Percentiles rank a stretch among this genome's conserved stretches.
phyloP scores from a whole-genome alignment of 371 early-diverging fungal species.

The Mucor irregularis region DNA sequence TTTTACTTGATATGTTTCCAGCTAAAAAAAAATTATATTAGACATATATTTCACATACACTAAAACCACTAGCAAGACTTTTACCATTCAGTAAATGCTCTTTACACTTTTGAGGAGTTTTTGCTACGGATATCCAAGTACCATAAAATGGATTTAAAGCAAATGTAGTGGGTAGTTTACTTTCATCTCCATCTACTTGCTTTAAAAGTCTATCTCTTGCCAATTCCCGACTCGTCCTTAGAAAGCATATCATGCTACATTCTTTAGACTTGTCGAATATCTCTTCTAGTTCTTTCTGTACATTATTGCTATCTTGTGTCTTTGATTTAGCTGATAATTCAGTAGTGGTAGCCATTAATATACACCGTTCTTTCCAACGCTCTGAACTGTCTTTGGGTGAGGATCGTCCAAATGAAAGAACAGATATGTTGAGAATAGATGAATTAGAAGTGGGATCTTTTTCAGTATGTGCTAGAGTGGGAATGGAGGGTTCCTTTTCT shows the following conservation, averaged over 20 bases:
- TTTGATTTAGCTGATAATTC: neutral
- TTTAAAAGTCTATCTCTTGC: constrained; percentile 2
- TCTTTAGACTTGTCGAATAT: constrained; percentile 17
- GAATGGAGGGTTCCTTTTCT: no score
- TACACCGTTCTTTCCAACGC: constrained; percentile 20
- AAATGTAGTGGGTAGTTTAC: neutral
- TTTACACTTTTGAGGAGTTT: constrained; percentile 17
- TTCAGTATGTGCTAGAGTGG: neutral
- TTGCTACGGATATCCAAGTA: constrained; percentile 21
- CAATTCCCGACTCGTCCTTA: constrained; percentile 13
- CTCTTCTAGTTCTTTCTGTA: constrained; percentile 6
- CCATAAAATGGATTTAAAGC: constrained; percentile 21
- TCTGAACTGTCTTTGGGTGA: constrained; percentile 1
- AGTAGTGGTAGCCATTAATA: constrained; percentile 8
- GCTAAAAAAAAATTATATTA: neutral
- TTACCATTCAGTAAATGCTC: constrained; percentile 21
- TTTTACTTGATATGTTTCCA: constrained; percentile 2
- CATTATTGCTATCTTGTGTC: neutral
- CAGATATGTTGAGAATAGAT: constrained; percentile 7
- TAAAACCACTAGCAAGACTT: neutral
- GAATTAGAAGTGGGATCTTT: neutral
- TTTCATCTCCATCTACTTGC: neutral
- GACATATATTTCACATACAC: neutral
- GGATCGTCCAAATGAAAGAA: constrained; percentile 8
- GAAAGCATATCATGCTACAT: constrained; percentile 26